These are phyloP conservation scores for Raphanus hybrid DNA, from an alignment of 441 rosid genomes.

Conservation along the genomic window DNA sequence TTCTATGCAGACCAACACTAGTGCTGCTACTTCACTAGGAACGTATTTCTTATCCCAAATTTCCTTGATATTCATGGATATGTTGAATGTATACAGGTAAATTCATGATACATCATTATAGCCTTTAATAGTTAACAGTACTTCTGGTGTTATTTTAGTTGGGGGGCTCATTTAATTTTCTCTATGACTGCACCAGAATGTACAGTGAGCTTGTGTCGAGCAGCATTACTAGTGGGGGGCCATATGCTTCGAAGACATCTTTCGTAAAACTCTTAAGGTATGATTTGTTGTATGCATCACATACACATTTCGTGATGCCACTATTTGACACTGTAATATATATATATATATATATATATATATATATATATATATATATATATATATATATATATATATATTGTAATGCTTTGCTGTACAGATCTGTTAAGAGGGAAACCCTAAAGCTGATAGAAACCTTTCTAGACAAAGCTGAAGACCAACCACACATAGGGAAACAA, in stretches of 20 bases:
- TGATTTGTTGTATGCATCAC: conserved; percentile 34
- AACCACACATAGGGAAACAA: conserved; percentile 96
- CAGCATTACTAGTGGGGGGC: conserved; percentile 96
- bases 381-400: conserved; percentile 6
- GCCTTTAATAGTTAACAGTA: not conserved
- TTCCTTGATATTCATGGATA: conserved; percentile 92
- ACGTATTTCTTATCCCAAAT: conserved; percentile 92
- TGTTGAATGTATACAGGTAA: conserved; percentile 99
- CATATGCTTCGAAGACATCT: conserved; percentile 91
- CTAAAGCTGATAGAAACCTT: conserved; percentile 99
- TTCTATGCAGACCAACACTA: conserved; percentile 91
- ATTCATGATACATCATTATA: conserved; percentile 12
- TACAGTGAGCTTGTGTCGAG: conserved; percentile 99
- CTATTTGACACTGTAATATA: not conserved
- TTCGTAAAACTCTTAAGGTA: conserved; percentile 95
- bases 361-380: not conserved
- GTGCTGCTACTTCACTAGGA: conserved; percentile 96
- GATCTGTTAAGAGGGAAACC: conserved; percentile 99
- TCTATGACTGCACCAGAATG: conserved; percentile 72
- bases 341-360: not conserved
- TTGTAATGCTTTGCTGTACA: conserved; percentile 44
- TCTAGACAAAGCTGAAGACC: conserved; percentile 99
- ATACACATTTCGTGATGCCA: conserved; percentile 21
- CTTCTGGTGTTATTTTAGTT: conserved; percentile 13
- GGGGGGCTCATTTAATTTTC: conserved; percentile 8